A percentile compares a stretch with the other conserved stretches of the same genome.
Evolutionary conservation across 192 early-diverging fungal genomes (phyloP).

Genomic region (Coemansia sp.): DNA sequence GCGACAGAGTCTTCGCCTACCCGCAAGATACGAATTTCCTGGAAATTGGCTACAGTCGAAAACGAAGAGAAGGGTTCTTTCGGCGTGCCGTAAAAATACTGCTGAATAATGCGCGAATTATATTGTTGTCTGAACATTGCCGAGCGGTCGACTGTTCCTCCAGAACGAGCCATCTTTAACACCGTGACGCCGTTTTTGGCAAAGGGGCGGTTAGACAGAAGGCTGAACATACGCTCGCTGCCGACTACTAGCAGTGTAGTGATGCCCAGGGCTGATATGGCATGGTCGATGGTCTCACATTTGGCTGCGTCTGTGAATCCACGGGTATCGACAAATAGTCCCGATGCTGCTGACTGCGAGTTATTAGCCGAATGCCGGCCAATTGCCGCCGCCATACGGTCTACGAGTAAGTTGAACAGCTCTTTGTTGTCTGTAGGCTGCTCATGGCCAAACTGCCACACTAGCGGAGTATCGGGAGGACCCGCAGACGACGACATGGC

Average conservation of each 20-base stretch:
- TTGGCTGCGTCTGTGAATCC: constrained; percentile 77
- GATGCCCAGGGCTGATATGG: constrained; percentile 73
- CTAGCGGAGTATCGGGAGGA: constrained; percentile 74
- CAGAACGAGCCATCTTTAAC: constrained; percentile 89
- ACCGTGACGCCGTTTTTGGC: constrained; percentile 60
- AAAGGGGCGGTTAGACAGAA: constrained; percentile 63
- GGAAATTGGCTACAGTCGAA: constrained; percentile 75
- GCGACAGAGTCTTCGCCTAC: constrained; percentile 72
- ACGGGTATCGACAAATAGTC: constrained; percentile 85
- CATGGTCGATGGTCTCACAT: constrained; percentile 75
- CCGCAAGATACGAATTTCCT: constrained; percentile 76
- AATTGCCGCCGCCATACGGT: constrained; percentile 66
- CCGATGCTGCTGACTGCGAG: constrained; percentile 60
- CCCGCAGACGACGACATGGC: constrained; percentile 66
- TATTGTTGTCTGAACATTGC: constrained; percentile 65
- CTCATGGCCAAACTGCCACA: constrained; percentile 90
- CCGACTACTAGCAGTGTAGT: constrained; percentile 88
- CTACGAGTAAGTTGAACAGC: constrained; percentile 74
- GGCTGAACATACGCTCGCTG: constrained; percentile 91
- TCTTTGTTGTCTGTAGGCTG: constrained; percentile 75
- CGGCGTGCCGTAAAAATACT: constrained; percentile 94
- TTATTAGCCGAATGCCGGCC: constrained; percentile 66
- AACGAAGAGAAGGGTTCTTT: constrained; percentile 82
- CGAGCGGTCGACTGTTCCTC: constrained; percentile 93
- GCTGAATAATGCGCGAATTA: constrained; percentile 76